Percentiles rank a stretch among this genome's conserved stretches.
These are phyloP conservation scores for Serendipita vermifera DNA, from an alignment of 768 basidiomycete species.

Conservation along the genomic window DNA sequence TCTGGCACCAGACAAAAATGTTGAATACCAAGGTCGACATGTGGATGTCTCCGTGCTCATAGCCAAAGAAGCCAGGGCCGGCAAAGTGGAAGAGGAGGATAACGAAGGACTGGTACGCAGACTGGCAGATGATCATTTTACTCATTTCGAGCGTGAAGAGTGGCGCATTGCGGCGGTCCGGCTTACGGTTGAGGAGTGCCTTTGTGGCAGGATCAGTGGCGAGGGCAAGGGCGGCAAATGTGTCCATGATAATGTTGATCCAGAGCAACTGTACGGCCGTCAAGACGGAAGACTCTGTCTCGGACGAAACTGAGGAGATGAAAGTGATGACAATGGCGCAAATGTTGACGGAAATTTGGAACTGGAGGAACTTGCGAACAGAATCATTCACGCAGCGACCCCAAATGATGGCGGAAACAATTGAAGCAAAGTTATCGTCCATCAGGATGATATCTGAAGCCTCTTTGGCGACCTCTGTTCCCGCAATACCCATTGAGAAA, in stretches of 20 bases:
- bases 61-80: slow-evolving; percentile 57
- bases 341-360: slow-evolving; percentile 88
- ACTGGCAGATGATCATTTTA: slow-evolving; percentile 89
- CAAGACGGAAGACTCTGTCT: slow-evolving; percentile 66
- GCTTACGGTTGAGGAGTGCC: slow-evolving; percentile 70
- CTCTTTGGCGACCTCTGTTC: slow-evolving; percentile 97
- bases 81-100: slow-evolving; percentile 84
- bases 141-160: slow-evolving; percentile 90
- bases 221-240: slow-evolving; percentile 92
- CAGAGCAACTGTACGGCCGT: slow-evolving; percentile 94
- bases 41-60: slow-evolving; percentile 30
- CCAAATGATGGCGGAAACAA: slow-evolving; percentile 98
- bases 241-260: slow-evolving; percentile 99
- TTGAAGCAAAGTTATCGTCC: slow-evolving; percentile 93
- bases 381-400: slow-evolving; percentile 97
- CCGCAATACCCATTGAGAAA: slow-evolving; percentile 92
- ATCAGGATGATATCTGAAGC: slow-evolving; percentile 98
- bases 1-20: slow-evolving; percentile 94
- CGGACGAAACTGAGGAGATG: slow-evolving; percentile 73
- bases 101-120: slow-evolving; percentile 69
- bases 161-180: slow-evolving; percentile 79
- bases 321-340: slow-evolving; percentile 93
- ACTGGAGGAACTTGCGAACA: slow-evolving; percentile 94
- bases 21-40: slow-evolving; percentile 92
- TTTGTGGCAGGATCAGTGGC: slow-evolving; percentile 91